A percentile compares a stretch with the other conserved stretches of the same genome.
These are phyloP conservation scores for Calocera cornea DNA, from an alignment of 768 basidiomycete genomes.

Conservation along the genomic window DNA sequence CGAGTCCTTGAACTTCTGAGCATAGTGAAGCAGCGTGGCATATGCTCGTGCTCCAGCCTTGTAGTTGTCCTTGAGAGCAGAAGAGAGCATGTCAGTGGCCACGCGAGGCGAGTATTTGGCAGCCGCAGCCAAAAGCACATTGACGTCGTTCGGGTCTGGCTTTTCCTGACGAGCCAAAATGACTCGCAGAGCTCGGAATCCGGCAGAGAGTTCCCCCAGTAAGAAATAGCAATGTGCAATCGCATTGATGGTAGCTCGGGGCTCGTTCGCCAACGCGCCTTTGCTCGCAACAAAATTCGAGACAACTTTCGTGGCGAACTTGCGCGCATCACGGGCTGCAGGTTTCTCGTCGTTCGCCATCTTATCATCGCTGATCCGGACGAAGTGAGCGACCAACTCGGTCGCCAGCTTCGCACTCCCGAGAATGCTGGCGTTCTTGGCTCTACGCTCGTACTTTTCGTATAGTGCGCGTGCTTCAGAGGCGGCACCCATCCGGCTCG, in stretches of 20 bases:
- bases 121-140: slow-evolving; percentile 44
- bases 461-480: slow-evolving; percentile 40
- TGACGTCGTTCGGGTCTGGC: slow-evolving; percentile 52
- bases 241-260: slow-evolving; percentile 42
- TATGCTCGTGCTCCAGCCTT: slow-evolving; percentile 41
- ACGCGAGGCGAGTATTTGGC: slow-evolving; percentile 35
- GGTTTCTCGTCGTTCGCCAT: slow-evolving; percentile 7
- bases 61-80: slow-evolving; percentile 38
- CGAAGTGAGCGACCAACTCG: slow-evolving; percentile 40
- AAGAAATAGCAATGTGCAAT: slow-evolving; percentile 51
- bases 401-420: slow-evolving; percentile 35
- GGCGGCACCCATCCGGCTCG: slow-evolving; percentile 37
- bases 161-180: slow-evolving; percentile 37
- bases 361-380: slow-evolving; percentile 12
- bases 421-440: slow-evolving; percentile 30
- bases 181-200: slow-evolving; percentile 35
- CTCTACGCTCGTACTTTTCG: slow-evolving; percentile 39
- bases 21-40: slow-evolving; percentile 50
- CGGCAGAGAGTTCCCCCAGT: slow-evolving; percentile 35
- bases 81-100: slow-evolving; percentile 36
- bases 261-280: slow-evolving; percentile 34
- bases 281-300: slow-evolving; percentile 32
- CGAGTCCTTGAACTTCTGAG: slow-evolving; percentile 33
- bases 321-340: slow-evolving; percentile 19
- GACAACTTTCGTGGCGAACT: slow-evolving; percentile 37